Evolutionary conservation across 768 basidiomycete genomes (phyloP), one percentile per base, ranked within the genome.

Genomic region (Amanita exitialis): DNA sequence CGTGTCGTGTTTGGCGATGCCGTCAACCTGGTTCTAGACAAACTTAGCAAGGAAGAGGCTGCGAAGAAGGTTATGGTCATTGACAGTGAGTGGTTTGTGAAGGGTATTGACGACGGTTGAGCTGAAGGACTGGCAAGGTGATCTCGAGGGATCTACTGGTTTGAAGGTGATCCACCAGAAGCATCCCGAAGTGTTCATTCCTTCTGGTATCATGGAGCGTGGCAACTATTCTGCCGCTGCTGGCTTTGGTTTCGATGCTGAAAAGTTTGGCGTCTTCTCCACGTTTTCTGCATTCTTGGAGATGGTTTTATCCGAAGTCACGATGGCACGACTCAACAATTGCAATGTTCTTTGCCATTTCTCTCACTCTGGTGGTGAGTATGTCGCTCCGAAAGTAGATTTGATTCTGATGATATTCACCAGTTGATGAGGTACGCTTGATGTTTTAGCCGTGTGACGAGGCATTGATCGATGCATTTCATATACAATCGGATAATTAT

Each of bases 201-300:
- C 86, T 4, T 88, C 84, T n/a, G 89, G 87, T 38, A 85, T 89
- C 64, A 88, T 87, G 88, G 87, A 89, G 65, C 77, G 87, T 28
- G 80, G 86, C 49, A 90, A 90, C 66, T 85, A 87, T 59, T 82
- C 82, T 16, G 87, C 87, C 1, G 87, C 88, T 5, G 86, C 88
- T 20, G 90, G 90, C 10, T 93, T 92, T 61, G 90, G 90, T 37
- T 91, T 90, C 61, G 84, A 81, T 34, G 64, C 75, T 20, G 76
- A 90, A 59, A 90, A 90, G 66, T 86, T 84, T 53, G 90, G 90
- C 54, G 86, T 90, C 51, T 90, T 90, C 71, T 89, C 88, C 21
- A 92, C 90, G 3, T 93, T 93, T 70, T 87, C 86, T 44, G 90
- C 90, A 3, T 93, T 93, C 75, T 73, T 90, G 52, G 90, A 93